Conservation (phyloP, 371 early-diverging fungal genomes). For the Lichtheimia corymbifera region DNA sequence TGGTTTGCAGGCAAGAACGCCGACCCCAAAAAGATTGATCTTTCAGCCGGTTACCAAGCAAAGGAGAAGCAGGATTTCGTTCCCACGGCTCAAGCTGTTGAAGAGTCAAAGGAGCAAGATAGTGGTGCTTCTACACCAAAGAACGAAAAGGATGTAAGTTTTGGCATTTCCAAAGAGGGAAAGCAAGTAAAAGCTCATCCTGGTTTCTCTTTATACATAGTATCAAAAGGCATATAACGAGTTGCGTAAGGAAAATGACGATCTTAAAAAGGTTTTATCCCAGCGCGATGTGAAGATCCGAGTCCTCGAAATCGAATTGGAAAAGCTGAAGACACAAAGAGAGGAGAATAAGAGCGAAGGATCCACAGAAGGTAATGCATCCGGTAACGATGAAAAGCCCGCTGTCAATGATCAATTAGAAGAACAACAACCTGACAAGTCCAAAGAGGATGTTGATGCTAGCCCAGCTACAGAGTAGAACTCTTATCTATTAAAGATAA, state of each 20-base stretch:
- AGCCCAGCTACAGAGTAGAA: too few species aligned
- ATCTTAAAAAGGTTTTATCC: slow-evolving; percentile 75
- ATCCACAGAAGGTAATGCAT: too few species aligned
- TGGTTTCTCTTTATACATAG: slow-evolving; percentile 27
- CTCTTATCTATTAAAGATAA: too few species aligned
- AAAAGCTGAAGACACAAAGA: slow-evolving; percentile 46
- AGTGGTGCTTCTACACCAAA: slow-evolving; percentile 19
- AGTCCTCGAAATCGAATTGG: slow-evolving; percentile 73
- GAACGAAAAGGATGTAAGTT: slow-evolving; percentile 67
- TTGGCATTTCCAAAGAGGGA: background rate
- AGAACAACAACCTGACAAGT: too few species aligned
- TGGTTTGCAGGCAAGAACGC: slow-evolving; percentile 88
- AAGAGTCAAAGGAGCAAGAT: slow-evolving; percentile 40
- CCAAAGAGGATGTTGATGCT: too few species aligned
- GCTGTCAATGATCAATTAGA: too few species aligned
- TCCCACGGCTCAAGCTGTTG: slow-evolving; percentile 57
- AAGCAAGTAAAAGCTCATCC: background rate
- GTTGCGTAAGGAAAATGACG: slow-evolving; percentile 80
- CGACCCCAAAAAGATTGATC: slow-evolving; percentile 75
- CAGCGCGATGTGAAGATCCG: slow-evolving; percentile 81
- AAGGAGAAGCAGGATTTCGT: slow-evolving; percentile 80
- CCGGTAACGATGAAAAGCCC: too few species aligned
- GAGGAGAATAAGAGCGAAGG: too few species aligned
- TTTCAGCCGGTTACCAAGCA: slow-evolving; percentile 80
- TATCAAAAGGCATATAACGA: slow-evolving; percentile 78